Evolutionary conservation across 768 basidiomycete species (phyloP), one percentile per base, ranked within the genome.

Genomic region (Pleurotus giganteus): DNA sequence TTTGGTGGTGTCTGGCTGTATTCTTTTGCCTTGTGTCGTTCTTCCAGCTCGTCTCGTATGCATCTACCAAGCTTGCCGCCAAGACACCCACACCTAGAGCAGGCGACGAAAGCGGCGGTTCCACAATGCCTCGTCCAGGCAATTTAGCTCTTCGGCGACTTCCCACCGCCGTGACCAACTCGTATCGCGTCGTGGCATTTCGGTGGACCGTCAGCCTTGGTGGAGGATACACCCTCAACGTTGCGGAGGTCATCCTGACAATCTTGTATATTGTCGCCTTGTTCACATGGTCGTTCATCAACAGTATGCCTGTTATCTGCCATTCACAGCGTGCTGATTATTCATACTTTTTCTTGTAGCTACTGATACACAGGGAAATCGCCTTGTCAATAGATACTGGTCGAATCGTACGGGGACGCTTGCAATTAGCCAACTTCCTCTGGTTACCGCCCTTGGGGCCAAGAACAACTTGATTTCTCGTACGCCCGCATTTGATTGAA

Each of bases 381-480:
- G 42, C 19, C 46, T 55, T 3, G 26, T 29, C 21, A 28, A 42
- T 26, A 28, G 13, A n/a, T 58, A 55, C 41, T 54, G 46, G 57
- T 50, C 55, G n/a, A 55, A 67, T 34, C 62, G 72, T 23, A 61
- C 68, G 7, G 71, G 64, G 2, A 58, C 62, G 9, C 63, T 74
- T 15, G 72, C 67, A 0, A 51, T 63, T 6, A 64, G 57, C 45
- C 75, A 80, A 55, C 66, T 74, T 13, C 72, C 76, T 1, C 61
- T 80, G 31, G 67, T 80, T 46, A 69, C 74, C 19, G 77, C 70
- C 2, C 66, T 81, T 13, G 76, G 74, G 4, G 73, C 72, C 12
- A 79, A 79, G 70, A 79, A 80, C 65, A 80, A 51, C 26, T n/a
- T 79, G 54, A 56, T 76, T 23, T 63, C 79, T 28, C 60, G 69